Base-by-base conservation (phyloP, 331 rosid species). In the Stylosanthes scabra region DNA sequence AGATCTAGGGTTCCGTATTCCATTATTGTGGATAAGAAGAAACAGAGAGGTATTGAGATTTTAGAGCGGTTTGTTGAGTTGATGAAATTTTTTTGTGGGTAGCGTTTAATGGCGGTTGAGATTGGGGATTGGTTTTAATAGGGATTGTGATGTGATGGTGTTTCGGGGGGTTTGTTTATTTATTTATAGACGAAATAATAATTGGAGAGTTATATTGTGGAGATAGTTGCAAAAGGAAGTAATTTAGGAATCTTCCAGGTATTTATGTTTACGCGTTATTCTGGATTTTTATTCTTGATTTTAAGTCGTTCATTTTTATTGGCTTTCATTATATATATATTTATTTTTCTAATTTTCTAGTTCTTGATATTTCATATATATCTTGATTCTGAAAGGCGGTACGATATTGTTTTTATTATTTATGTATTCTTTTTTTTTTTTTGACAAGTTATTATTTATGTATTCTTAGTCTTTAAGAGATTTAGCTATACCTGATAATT, bases 1-100 rank as follows among this genome's bases (percentile, higher is more conserved):
- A 94, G 84, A 31, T 94, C 97, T 29, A 94, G 11, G 59, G 79
- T 86, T 12, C 86, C 81, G 49, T 66, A 73, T 60, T 86, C 96
- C 96, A 91, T 91, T 28, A 11, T 13, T 8, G 14, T 59, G 2
- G n/a, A n/a, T n/a, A n/a, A n/a, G n/a, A n/a, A n/a, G n/a, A n/a
- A n/a, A n/a, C n/a, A n/a, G n/a, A n/a, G n/a, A n/a, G n/a, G n/a
- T 28, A 11, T 13, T 8, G 14, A 31, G 2, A 20, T 20, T 20
- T 20, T 20, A 20, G 25, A 20, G 25, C 25, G 25, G 39, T 34
- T 34, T 34, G 6, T 34, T 34, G 39, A 34, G 39, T 34, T 34
- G 39, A 3, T 34, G 39, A 34, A 34, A 20, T 20, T 0, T 20
- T 34, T 34, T 34, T 6, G 39, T 34, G 39, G 39, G 39, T 6